Percentiles rank a stretch among this genome's conserved stretches.
These are phyloP conservation scores for Elasticomyces elasticus DNA, from an alignment of 495 filamentous ascomycete species.

Conservation along the genomic window DNA sequence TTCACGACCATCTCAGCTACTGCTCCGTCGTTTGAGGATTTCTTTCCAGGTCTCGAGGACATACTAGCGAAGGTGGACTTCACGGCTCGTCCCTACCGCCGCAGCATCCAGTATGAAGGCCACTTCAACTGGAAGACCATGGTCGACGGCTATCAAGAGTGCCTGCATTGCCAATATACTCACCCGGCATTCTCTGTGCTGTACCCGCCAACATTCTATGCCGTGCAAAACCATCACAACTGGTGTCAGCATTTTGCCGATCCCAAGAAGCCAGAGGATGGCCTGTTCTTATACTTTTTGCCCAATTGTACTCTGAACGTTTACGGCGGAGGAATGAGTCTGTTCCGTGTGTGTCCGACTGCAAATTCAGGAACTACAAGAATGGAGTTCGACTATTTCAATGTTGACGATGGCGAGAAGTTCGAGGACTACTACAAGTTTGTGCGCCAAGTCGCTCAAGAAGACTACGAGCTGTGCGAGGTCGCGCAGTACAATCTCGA, in stretches of 20 bases:
- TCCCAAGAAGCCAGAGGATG: slow-evolving; percentile 45
- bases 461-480: slow-evolving; percentile 53
- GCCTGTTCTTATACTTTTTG: slow-evolving; percentile 52
- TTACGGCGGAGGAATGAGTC: slow-evolving; percentile 52
- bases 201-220: slow-evolving; percentile 51
- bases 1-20: slow-evolving; percentile 45
- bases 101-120: slow-evolving; percentile 48
- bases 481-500: slow-evolving; percentile 48
- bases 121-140: slow-evolving; percentile 58
- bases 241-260: slow-evolving; percentile 51
- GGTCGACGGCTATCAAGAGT: slow-evolving; percentile 56
- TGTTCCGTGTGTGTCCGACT: slow-evolving; percentile 49
- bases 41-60: slow-evolving; percentile 45
- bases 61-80: slow-evolving; percentile 46
- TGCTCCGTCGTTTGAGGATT: slow-evolving; percentile 45
- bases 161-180: slow-evolving; percentile 54
- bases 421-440: slow-evolving; percentile 54
- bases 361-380: slow-evolving; percentile 43
- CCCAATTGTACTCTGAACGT: slow-evolving; percentile 53
- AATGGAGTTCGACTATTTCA: slow-evolving; percentile 58
- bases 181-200: slow-evolving; percentile 50
- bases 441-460: slow-evolving; percentile 49
- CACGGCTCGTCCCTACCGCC: slow-evolving; percentile 44
- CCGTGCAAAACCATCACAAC: slow-evolving; percentile 46
- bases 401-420: slow-evolving; percentile 42